Evolutionary conservation across 2,329 filamentous ascomycete species (phyloP), one percentile per base, ranked within the genome.

Genomic region (Ophiostoma triangulosporum): DNA sequence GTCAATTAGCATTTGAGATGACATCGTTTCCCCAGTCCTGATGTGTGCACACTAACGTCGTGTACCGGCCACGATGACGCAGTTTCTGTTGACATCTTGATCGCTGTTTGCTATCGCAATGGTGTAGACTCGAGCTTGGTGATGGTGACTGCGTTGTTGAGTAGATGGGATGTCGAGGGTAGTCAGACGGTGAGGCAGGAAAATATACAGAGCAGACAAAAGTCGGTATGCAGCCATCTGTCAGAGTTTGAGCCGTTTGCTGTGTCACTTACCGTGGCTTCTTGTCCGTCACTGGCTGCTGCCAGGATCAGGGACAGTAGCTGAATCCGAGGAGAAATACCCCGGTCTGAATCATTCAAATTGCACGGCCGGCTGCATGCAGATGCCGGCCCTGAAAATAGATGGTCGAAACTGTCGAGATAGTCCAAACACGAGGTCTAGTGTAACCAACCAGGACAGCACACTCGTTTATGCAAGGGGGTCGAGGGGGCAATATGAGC

Each of bases 31-130:
- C 14, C 5, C 22, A 7, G 26, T 9, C 14, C 15, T 1, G n/a
- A 15, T 20, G 9, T 4, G 32, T 32, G 17, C 14, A 17, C 15
- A 57, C 70, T 63, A 62, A 75, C 73, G 61, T 75, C 72, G 59
- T 69, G 66, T 58, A 73, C 64, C 24, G 77, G 75, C 78, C 78
- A 81, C 63, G 68, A 62, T 60, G 64, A 48, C 7, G 33, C 54
- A 31, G 11, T 40, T 12, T 31, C 27, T 29, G 45, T 8, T 20
- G 45, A 15, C 45, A 48, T 48, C 9, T n/a, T 36, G 35, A 14
- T 33, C 4, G 31, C 15, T 8, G 31, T 11, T 33, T n/a, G n/a
- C n/a, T n/a, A n/a, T n/a, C n/a, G n/a, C n/a, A n/a, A n/a, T n/a
- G n/a, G n/a, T n/a, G n/a, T n/a, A n/a, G n/a, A n/a, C n/a, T n/a